A percentile compares a stretch with the other conserved stretches of the same genome.
Conservation (phyloP, 1,284 basidiomycete genomes). For the Trametes versicolor region DNA sequence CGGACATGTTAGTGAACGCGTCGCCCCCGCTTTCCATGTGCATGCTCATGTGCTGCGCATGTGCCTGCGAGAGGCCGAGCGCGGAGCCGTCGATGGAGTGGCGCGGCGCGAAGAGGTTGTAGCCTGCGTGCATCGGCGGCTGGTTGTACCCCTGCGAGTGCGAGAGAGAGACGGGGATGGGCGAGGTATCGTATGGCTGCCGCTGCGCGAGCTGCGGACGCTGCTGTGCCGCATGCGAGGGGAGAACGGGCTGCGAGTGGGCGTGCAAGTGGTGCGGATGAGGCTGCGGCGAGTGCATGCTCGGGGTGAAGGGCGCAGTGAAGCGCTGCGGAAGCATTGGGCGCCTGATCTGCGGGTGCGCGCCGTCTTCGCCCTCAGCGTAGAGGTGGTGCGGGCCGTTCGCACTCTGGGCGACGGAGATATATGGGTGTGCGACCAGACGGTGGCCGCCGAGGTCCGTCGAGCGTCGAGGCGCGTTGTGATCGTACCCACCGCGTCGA, state of each 20-base stretch:
- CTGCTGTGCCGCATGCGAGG: slow-evolving; percentile 25
- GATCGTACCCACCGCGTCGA: slow-evolving; percentile 32
- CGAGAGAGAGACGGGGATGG: slow-evolving; percentile 26
- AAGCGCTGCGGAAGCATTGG: slow-evolving; percentile 56
- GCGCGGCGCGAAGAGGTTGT: slow-evolving; percentile 31
- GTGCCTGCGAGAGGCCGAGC: slow-evolving; percentile 30
- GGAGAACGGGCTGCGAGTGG: slow-evolving; percentile 25
- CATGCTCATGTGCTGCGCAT: slow-evolving; percentile 32
- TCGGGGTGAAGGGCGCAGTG: slow-evolving; percentile 38
- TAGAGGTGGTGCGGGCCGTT: slow-evolving; percentile 28
- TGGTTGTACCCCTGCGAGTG: slow-evolving; percentile 24
- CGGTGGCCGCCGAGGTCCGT: slow-evolving; percentile 62
- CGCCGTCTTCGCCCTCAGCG: slow-evolving; percentile 22
- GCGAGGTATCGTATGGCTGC: slow-evolving; percentile 26
- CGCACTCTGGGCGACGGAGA: slow-evolving; percentile 54
- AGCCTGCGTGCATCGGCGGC: slow-evolving; percentile 7
- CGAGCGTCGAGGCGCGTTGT: slow-evolving; percentile 32
- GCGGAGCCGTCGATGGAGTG: slow-evolving; percentile 34
- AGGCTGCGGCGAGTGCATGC: slow-evolving; percentile 8
- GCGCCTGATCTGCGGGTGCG: slow-evolving; percentile 32
- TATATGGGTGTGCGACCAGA: slow-evolving; percentile 71
- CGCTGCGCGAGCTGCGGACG: slow-evolving; percentile 15
- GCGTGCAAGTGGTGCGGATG: slow-evolving; percentile 16
- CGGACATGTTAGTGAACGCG: slow-evolving; percentile 28
- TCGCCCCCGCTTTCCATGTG: slow-evolving; percentile 16